Evolutionary conservation across 2,329 filamentous ascomycete genomes (phyloP).

Genomic region (Hymenoscyphus infarciens): DNA sequence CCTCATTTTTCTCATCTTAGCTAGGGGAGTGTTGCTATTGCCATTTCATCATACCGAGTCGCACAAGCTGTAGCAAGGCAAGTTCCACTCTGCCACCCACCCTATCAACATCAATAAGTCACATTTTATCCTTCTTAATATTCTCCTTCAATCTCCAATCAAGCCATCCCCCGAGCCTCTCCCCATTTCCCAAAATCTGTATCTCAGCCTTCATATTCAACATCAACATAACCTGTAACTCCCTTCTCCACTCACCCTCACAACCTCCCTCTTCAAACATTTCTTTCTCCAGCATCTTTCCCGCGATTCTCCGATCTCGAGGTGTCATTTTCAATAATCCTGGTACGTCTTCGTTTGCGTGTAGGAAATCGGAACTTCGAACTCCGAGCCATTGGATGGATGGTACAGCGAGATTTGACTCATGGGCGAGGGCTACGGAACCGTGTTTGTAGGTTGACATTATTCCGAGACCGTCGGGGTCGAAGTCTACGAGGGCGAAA

Average conservation of each 20-base stretch:
- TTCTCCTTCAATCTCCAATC: conserved; percentile 23
- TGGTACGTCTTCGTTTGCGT: conserved; percentile 7
- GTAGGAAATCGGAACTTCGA: conserved; percentile 32
- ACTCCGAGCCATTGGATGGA: conserved; percentile 63
- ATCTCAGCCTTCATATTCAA: conserved; percentile 75
- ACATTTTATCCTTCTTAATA: not conserved
- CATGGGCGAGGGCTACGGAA: conserved; percentile 59
- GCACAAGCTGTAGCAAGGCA: too few species aligned
- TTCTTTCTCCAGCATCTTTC: conserved; percentile 46
- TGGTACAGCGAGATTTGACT: conserved; percentile 48
- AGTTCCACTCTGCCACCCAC: too few species aligned
- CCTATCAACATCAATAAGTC: too few species aligned
- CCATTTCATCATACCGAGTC: too few species aligned
- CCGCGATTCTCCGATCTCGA: conserved; percentile 53
- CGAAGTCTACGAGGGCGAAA: conserved; percentile 66
- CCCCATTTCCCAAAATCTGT: conserved; percentile 56
- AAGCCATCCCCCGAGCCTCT: conserved; percentile 31
- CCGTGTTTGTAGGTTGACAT: conserved; percentile 70
- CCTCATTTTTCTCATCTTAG: too few species aligned
- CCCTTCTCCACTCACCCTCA: conserved; percentile 43
- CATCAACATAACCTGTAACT: conserved; percentile 71
- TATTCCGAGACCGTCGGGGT: conserved; percentile 73
- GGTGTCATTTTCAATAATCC: conserved; percentile 18
- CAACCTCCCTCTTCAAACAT: conserved; percentile 28
- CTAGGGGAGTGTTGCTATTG: too few species aligned